Conservation (phyloP, 345 rosid species). For the Murraya koenigii region DNA sequence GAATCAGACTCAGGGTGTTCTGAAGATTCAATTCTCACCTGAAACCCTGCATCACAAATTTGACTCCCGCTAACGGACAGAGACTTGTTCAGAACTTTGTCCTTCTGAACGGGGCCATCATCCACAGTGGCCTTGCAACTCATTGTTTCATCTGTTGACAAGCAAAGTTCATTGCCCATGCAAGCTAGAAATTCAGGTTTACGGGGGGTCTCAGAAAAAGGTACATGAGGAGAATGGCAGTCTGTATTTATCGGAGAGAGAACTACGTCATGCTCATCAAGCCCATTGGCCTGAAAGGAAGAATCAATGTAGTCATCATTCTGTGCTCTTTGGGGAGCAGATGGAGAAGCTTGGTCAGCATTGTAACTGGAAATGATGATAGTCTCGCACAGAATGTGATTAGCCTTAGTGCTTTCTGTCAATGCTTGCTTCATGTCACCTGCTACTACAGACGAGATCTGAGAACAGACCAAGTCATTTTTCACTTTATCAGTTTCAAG, state of each 20-base stretch:
- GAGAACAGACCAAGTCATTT: background rate
- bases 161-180: background rate
- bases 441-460: background rate
- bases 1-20: constrained; percentile 4
- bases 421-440: background rate
- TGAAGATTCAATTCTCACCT: constrained; percentile 1
- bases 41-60: background rate
- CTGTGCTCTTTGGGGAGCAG: background rate
- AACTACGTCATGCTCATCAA: background rate
- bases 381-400: background rate
- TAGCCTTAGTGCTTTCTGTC: background rate
- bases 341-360: background rate
- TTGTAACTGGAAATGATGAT: background rate
- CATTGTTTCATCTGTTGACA: background rate
- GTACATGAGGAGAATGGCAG: background rate
- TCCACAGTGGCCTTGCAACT: background rate
- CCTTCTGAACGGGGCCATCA: constrained; percentile 4
- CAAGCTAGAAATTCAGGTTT: background rate
- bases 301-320: background rate
- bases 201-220: background rate
- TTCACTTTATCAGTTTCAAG: background rate
- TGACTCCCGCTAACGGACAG: constrained; percentile 7
- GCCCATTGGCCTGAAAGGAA: background rate
- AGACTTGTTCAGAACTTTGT: too few species aligned
- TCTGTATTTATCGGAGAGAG: background rate